Base-by-base conservation (phyloP, 495 filamentous ascomycete species). In the Alectoria sarmentosa region DNA sequence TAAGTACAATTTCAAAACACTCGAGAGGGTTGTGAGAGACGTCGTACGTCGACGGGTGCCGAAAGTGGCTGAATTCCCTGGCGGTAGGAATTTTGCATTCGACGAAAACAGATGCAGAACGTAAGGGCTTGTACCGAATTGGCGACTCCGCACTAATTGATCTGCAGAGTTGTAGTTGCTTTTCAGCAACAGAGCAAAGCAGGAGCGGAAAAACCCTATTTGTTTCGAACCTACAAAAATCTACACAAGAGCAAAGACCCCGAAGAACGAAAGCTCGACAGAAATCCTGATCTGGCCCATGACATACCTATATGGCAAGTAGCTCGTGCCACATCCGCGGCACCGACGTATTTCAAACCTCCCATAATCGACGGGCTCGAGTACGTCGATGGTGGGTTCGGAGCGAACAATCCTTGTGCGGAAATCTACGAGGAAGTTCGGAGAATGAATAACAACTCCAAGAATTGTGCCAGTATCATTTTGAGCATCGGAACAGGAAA, bases 271-370 rank as follows among this genome's bases (percentile, higher is more conserved):
- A n/a, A 17, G 19, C 39, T 38, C n/a, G 36, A 55, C 71, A 73
- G 79, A 30, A 66, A 67, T 60, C 52, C 61, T 52, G 42, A 57
- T 19, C 60, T 52, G 23, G 49, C 67, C 36, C 48, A 77, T 58
- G 62, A 70, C 26, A 64, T 80, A 19, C 69, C 71, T 1, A 79
- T 84, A 49, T 83, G 80, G 79, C 57, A 80, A 67, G 79, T 82
- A 0, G 82, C 81, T 0, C 73, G 81, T 13, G 81, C 81, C 3
- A 83, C 81, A 4, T 80, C 76, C 8, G 81, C 81, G 1, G 81
- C 81, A 4, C 78, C 81, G 0, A 75, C 79, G 41, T 83, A 78
- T 67, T 83, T 84, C 69, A 73, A 80, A 46, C 64, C 74, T 0
- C 65, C 72, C 34, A 63, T 39, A n/a, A 67, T 69, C n/a, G 66